These are phyloP conservation scores for Luzula sylvatica DNA, from an alignment of 176 grass and related monocot genomes.

Conservation along the genomic window DNA sequence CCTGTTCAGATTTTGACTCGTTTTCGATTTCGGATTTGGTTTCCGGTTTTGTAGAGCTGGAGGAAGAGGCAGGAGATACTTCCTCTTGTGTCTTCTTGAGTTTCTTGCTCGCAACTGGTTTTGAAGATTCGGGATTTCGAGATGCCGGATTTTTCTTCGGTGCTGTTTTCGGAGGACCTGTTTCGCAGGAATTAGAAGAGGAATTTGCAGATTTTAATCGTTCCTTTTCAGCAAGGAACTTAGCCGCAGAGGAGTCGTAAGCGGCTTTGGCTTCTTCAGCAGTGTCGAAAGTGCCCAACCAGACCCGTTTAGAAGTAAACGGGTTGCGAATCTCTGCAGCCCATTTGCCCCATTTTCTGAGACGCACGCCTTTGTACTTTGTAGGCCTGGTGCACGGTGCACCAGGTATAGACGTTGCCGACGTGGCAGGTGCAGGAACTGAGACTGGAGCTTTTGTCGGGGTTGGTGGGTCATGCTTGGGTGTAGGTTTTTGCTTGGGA, in stretches of 20 bases:
- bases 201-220: background rate
- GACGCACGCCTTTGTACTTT: slow-evolving; percentile 57
- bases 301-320: slow-evolving; percentile 51
- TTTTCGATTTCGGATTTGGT: background rate
- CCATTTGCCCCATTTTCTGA: slow-evolving; percentile 90
- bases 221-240: slow-evolving; percentile 50
- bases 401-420: background rate
- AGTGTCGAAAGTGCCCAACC: slow-evolving; percentile 85
- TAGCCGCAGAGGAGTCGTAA: slow-evolving; percentile 40
- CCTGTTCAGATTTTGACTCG: background rate
- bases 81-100: background rate
- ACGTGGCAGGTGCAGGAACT: background rate
- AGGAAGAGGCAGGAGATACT: background rate
- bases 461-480: background rate
- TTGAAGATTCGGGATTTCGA: background rate
- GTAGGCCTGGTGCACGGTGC: slow-evolving; percentile 10
- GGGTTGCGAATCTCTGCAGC: slow-evolving; percentile 93
- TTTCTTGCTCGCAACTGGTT: background rate
- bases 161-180: background rate
- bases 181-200: background rate
- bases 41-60: background rate
- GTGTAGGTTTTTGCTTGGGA: background rate
- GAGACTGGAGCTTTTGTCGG: background rate
- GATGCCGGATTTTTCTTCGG: background rate
- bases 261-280: slow-evolving; percentile 46